These are phyloP conservation scores for Aplosporella prunicola DNA, from an alignment of 2,329 filamentous ascomycete species.

Conservation along the genomic window DNA sequence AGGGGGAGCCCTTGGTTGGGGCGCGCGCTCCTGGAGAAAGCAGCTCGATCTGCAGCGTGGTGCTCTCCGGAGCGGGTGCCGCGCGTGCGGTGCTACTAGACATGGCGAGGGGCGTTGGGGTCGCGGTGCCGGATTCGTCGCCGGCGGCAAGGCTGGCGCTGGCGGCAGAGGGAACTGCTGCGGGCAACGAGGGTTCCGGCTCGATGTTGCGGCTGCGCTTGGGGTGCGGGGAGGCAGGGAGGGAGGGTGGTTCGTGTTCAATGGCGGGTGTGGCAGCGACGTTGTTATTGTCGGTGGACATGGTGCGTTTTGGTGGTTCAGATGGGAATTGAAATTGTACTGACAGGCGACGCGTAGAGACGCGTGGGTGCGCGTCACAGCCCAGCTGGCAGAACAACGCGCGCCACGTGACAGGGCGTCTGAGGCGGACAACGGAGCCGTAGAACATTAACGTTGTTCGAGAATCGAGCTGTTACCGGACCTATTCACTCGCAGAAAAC, in stretches of 20 bases:
- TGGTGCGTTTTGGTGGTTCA: no score
- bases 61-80: constrained; percentile 33
- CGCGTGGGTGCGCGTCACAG: no score
- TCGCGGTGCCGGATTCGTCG: constrained; percentile 26
- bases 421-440: no score
- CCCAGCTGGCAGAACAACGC: no score
- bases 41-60: constrained; percentile 73
- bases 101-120: constrained; percentile 23
- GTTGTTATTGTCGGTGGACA: neutral
- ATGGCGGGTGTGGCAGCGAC: constrained; percentile 10
- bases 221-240: constrained; percentile 44
- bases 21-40: constrained; percentile 68
- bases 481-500: no score
- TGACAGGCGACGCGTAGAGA: no score
- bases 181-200: constrained; percentile 23
- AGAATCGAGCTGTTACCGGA: no score
- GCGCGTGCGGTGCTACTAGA: constrained; percentile 17
- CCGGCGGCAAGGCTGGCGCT: no score
- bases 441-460: no score
- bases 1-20: constrained; percentile 80
- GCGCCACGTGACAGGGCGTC: no score
- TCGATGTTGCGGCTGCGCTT: constrained; percentile 66
- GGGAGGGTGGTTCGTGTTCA: constrained; percentile 15
- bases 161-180: constrained; percentile 11
- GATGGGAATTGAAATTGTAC: no score